Conservation (phyloP, 129 eudicot genomes). For the Solidago caesia region DNA sequence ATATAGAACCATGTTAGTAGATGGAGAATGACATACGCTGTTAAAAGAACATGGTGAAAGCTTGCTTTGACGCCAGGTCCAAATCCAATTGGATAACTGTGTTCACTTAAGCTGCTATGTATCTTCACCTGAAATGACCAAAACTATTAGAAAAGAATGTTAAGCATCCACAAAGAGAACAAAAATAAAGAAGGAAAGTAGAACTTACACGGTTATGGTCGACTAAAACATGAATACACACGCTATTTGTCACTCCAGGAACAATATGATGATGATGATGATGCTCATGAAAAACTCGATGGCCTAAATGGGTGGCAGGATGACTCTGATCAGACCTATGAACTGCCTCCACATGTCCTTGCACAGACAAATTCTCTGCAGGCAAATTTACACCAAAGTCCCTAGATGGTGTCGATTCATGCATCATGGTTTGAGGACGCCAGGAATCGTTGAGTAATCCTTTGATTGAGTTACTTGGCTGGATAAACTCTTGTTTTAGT, state of each 20-base stretch:
- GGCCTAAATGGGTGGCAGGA: constrained; percentile 23
- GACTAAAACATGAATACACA: constrained; percentile 65
- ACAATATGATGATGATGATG: constrained; percentile 23
- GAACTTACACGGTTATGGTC: constrained; percentile 48
- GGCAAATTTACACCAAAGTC: constrained; percentile 40
- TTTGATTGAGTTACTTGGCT: constrained; percentile 37
- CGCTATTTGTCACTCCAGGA: constrained; percentile 26
- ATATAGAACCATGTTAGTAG: not conserved
- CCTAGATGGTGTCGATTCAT: constrained; percentile 30
- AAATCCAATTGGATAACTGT: constrained; percentile 62
- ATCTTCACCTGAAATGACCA: constrained; percentile 61
- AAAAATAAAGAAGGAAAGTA: not conserved
- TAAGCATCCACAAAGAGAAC: not conserved
- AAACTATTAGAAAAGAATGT: constrained; percentile 2
- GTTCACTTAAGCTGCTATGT: constrained; percentile 42
- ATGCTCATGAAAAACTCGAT: constrained; percentile 20
- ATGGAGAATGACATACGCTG: constrained; percentile 38
- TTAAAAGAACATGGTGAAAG: constrained; percentile 65
- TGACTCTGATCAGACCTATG: constrained; percentile 37
- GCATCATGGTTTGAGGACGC: constrained; percentile 27
- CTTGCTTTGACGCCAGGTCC: constrained; percentile 66
- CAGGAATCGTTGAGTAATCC: constrained; percentile 23
- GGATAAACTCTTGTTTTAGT: constrained; percentile 31
- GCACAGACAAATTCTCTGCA: constrained; percentile 55
- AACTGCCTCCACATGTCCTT: constrained; percentile 65